phyloP scores from a whole-genome alignment of 768 basidiomycete genomes.

The Inosperma sp. region DNA sequence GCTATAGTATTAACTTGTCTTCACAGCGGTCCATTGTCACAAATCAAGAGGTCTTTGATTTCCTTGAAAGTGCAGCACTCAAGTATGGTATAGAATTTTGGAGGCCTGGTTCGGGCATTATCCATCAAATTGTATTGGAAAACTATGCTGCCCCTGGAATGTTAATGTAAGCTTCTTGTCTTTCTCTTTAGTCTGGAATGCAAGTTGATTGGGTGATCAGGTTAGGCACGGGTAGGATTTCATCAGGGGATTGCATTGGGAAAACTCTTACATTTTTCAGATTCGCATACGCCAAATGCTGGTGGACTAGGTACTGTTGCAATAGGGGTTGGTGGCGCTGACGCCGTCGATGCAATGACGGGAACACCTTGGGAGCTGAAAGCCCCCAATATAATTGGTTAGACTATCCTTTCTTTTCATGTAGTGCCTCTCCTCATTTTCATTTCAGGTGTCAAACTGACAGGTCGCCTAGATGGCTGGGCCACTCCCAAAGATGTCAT shows the following conservation, averaged over 20 bases:
- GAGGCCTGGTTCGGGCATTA: slow-evolving; percentile 93
- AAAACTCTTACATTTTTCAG: slow-evolving; percentile 33
- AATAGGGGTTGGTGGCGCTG: slow-evolving; percentile 98
- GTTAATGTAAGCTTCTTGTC: slow-evolving; percentile 59
- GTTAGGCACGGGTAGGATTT: slow-evolving; percentile 68
- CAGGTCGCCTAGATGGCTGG: slow-evolving; percentile 86
- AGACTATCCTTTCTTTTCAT: slow-evolving; percentile 18
- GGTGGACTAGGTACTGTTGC: slow-evolving; percentile 95
- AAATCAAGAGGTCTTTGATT: slow-evolving; percentile 97
- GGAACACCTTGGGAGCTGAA: slow-evolving; percentile 98
- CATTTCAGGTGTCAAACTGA: slow-evolving; percentile 73
- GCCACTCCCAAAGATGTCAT: slow-evolving; percentile 95
- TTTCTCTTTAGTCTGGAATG: not conserved
- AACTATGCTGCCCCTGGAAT: slow-evolving; percentile 96
- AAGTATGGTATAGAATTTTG: slow-evolving; percentile 98
- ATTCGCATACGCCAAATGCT: slow-evolving; percentile 98
- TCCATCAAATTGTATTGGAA: slow-evolving; percentile 97
- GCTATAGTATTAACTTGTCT: slow-evolving; percentile 2
- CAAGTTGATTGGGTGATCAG: slow-evolving; percentile 32
- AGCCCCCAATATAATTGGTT: slow-evolving; percentile 79
- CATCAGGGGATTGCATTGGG: not conserved
- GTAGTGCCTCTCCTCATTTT: not conserved
- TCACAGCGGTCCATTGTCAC: slow-evolving; percentile 72
- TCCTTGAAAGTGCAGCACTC: slow-evolving; percentile 84
- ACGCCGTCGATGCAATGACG: slow-evolving; percentile 97